Base-by-base conservation (phyloP, 2,329 filamentous ascomycete genomes). In the Teratosphaeriaceae sp. region DNA sequence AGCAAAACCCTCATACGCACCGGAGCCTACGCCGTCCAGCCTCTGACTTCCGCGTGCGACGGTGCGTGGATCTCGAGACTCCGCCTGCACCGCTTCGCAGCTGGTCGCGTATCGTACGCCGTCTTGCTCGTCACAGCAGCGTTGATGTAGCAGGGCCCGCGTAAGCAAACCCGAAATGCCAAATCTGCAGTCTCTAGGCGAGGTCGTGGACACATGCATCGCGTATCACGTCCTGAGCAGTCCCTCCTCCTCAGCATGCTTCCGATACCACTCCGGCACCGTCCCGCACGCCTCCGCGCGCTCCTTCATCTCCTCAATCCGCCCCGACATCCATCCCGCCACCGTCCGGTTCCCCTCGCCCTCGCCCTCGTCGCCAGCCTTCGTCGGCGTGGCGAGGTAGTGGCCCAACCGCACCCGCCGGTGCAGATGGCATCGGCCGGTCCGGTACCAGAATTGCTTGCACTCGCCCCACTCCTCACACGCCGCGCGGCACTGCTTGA, bases 191-290 rank as follows among this genome's bases (percentile, higher is more conserved):
- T 27, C 8, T 27, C 8, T 27, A 13, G 24, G 8, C 13, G 13
- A 8, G 13, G 8, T 13, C 13, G 13, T 27, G 24, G 13, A 27
- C 24, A 27, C 24, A 13, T 27, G 8, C 24, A 27, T 27, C 24
- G 24, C 24, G n/a, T n/a, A n/a, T n/a, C n/a, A n/a, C n/a, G n/a
- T n/a, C n/a, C n/a, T n/a, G n/a, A 27, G 13, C 24, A 38, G n/a
- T 23, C 35, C 20, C 21, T 39, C 37, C 3, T 39, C 22, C 37
- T 39, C 24, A 16, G 37, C 37, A 39, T 39, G 22, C 37, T 29
- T 3, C 37, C n/a, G 5, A 6, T 29, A 19, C 37, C 37, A 39
- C n/a, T 39, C 26, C 22, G 37, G 23, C 37, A 39, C 37, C 3
- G 18, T 19, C 23, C 11, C 16, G 18, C 37, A 39, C 3, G 3